Base-by-base conservation (phyloP, 2,329 filamentous ascomycete species). In the Pseudogymnoascus sp. region DNA sequence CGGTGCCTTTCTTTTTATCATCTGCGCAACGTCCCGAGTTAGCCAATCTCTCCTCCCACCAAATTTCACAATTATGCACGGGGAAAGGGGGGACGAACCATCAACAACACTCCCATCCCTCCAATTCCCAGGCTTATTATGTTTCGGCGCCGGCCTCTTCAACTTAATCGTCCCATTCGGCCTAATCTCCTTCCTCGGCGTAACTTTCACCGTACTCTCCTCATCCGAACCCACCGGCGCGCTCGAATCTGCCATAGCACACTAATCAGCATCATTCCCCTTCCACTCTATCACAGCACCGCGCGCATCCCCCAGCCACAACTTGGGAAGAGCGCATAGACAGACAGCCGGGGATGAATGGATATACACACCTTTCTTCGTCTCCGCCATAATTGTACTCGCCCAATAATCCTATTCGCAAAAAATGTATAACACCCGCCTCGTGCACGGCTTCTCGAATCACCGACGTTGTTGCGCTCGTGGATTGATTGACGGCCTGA, bases 121-220 rank as follows among this genome's bases (percentile, higher is more conserved):
- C 87, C 88, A 90, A 70, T 88, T 89, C 23, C 88, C 88, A 4
- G 86, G 83, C 69, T 87, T 86, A 63, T 77, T 83, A 63, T 86
- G 80, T 73, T 86, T 89, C 0, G 85, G 84, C 0, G 80, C 75
- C 1, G 80, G 74, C 69, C 84, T 88, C 75, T 86, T 90, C 21
- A 90, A 72, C 69, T 86, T 88, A 62, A 88, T 80, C 5, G 76
- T 74, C 39, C 80, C 82, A 51, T 78, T 79, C 2, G 74, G 66
- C 65, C 75, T 76, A 61, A 74, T 71, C 68, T 76, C 64, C 66
- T 68, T 71, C 61, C 84, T 86, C 2, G 83, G 82, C 63, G 83
- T 81, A 68, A 86, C 84, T 73, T 86, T 86, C 73, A 85, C 86
- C 26, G 83, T 86, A 66, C 79, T 79, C 69, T 86, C 83, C 51